These are phyloP conservation scores for Ganoderma resinaceum DNA, from an alignment of 1,284 basidiomycete species.

Conservation along the genomic window DNA sequence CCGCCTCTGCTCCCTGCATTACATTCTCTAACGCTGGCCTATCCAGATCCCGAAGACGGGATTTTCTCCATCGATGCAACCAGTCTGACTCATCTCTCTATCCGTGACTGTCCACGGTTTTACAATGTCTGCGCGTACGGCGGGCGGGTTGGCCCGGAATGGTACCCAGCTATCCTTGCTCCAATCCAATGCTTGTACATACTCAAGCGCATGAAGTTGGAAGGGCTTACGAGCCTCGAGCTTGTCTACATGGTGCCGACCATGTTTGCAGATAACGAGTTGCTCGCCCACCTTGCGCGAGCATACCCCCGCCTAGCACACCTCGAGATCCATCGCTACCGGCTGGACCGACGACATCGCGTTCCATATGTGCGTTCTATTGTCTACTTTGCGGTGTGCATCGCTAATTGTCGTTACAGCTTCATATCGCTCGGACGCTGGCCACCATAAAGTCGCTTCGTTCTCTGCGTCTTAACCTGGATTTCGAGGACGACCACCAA, in stretches of 20 bases:
- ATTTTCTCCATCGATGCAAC: constrained; percentile 4
- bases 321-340: constrained; percentile 14
- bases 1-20: background rate
- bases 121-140: background rate
- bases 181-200: background rate
- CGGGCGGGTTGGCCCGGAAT: too few species aligned
- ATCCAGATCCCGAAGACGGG: background rate
- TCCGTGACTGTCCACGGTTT: constrained; percentile 17
- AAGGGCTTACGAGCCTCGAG: background rate
- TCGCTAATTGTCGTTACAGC: background rate
- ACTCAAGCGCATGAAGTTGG: background rate
- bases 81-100: background rate
- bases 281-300: background rate
- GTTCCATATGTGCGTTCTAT: background rate
- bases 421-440: background rate
- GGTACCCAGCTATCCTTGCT: background rate
- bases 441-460: background rate
- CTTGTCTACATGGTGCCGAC: constrained; percentile 10
- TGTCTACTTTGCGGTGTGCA: background rate
- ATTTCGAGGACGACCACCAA: background rate
- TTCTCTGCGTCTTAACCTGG: background rate
- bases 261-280: background rate
- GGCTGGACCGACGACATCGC: background rate
- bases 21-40: background rate
- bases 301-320: background rate